These are phyloP conservation scores for Alternaria triticimaculans DNA, from an alignment of 2,329 filamentous ascomycete genomes.

Conservation along the genomic window DNA sequence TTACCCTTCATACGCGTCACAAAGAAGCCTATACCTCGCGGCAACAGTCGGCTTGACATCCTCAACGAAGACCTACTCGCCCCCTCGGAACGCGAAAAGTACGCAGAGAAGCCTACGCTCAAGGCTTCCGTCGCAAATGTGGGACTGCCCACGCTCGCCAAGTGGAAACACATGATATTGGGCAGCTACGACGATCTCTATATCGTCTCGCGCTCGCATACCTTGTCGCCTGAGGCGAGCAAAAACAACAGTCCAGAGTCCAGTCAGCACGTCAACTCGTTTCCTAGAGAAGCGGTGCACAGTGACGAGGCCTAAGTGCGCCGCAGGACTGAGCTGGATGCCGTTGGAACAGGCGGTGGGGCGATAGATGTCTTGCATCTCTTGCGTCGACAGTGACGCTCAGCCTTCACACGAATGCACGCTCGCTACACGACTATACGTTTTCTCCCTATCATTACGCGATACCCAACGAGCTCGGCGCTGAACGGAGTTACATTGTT, in stretches of 20 bases:
- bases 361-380: neutral
- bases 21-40: conserved; percentile 55
- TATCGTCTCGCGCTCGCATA: conserved; percentile 54
- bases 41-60: conserved; percentile 55
- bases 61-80: conserved; percentile 53
- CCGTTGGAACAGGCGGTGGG: neutral
- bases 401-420: neutral
- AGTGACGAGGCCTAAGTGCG: conserved; percentile 16
- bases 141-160: conserved; percentile 53
- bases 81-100: conserved; percentile 45
- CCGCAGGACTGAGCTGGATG: neutral
- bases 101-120: conserved; percentile 54
- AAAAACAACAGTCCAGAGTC: conserved; percentile 49
- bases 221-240: conserved; percentile 42
- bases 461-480: conserved; percentile 34
- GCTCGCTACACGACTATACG: conserved; percentile 10
- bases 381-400: neutral
- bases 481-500: conserved; percentile 4
- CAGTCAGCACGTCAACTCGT: conserved; percentile 48
- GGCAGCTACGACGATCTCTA: conserved; percentile 57
- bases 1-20: conserved; percentile 53
- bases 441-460: conserved; percentile 19
- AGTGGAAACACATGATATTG: conserved; percentile 55
- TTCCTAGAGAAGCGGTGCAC: conserved; percentile 38
- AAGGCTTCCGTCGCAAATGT: conserved; percentile 57